Evolutionary conservation across 148 eudicot species (phyloP).

Genomic region (Suaeda aralocaspica): DNA sequence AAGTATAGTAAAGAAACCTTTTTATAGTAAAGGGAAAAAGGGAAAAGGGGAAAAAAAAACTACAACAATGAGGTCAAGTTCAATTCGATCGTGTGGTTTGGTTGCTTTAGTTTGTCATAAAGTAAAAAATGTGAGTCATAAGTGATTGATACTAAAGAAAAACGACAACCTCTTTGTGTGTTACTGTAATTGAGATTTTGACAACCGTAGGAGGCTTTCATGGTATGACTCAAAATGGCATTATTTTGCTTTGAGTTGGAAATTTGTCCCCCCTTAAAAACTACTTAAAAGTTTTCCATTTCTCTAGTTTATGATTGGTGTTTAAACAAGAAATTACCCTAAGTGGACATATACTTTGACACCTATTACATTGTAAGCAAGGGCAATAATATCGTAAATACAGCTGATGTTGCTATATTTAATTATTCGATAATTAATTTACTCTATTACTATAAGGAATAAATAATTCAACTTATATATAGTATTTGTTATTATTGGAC

Average conservation of each 20-base stretch:
- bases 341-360: no score
- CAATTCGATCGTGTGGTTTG: neutral
- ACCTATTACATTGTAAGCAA: no score
- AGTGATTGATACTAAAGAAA: slow-evolving; percentile 19
- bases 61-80: neutral
- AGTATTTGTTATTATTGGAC: no score
- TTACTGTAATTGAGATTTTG: slow-evolving; percentile 25
- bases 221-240: slow-evolving; percentile 28
- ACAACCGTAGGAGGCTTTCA: slow-evolving; percentile 4
- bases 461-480: no score
- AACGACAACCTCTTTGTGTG: slow-evolving; percentile 14
- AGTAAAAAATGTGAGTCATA: slow-evolving; percentile 23
- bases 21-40: slow-evolving; percentile 15
- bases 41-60: neutral
- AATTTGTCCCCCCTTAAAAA: neutral
- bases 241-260: slow-evolving; percentile 14
- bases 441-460: no score
- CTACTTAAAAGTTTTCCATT: neutral
- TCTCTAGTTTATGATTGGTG: neutral
- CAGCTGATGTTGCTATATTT: no score
- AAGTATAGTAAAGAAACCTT: neutral
- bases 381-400: no score
- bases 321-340: neutral
- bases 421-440: no score
- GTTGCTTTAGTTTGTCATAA: slow-evolving; percentile 28